phyloP scores from a whole-genome alignment of 192 early-diverging fungal species.

The Rhizoclosmatium globosum region DNA sequence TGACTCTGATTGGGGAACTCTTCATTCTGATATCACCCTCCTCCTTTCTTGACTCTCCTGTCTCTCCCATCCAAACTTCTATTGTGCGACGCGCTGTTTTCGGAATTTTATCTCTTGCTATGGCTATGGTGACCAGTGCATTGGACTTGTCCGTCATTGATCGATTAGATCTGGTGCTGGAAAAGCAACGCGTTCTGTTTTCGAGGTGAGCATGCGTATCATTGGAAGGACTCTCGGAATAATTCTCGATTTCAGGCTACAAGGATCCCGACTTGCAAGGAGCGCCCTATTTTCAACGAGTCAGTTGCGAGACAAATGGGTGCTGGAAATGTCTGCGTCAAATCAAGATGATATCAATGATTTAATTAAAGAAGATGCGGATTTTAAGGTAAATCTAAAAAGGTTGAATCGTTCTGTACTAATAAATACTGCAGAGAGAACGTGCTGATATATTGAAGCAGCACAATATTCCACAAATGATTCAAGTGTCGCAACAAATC shows the following conservation, averaged over 20 bases:
- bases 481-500: background rate
- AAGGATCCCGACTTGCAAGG: background rate
- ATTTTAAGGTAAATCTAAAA: background rate
- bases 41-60: background rate
- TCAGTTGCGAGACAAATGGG: background rate
- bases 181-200: background rate
- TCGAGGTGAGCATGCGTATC: background rate
- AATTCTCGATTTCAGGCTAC: background rate
- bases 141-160: background rate
- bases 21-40: background rate
- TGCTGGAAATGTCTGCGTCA: background rate
- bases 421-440: background rate
- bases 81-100: background rate
- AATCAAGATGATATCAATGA: background rate
- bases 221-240: background rate
- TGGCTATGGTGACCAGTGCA: background rate
- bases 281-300: background rate
- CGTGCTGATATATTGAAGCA: background rate
- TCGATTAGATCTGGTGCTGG: background rate
- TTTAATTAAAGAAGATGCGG: background rate
- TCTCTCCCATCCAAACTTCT: background rate
- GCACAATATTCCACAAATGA: background rate
- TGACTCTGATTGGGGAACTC: background rate
- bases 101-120: background rate
- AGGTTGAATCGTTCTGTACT: background rate